Conservation (phyloP, 2,329 filamentous ascomycete genomes). For the Knufia fluminis region DNA sequence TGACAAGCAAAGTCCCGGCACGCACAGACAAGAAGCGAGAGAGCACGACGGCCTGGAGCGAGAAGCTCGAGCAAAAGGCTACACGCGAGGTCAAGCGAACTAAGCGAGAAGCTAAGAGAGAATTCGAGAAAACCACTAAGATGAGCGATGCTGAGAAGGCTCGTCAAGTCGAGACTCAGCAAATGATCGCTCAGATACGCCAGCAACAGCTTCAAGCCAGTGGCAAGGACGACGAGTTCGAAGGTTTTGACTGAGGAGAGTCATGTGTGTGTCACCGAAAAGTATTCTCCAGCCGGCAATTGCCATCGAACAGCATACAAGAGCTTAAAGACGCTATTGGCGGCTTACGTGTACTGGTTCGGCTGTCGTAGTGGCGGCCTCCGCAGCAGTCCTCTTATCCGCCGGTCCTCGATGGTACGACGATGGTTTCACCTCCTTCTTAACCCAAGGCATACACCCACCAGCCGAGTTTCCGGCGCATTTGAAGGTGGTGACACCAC, state of each 20-base stretch:
- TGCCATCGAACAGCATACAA: background rate
- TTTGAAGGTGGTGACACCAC: no score
- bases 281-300: no score
- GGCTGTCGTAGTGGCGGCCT: no score
- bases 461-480: no score
- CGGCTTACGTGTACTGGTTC: no score
- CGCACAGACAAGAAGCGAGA: constrained; percentile 38
- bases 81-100: constrained; percentile 53
- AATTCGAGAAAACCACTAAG: constrained; percentile 52
- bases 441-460: no score
- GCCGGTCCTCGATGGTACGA: no score
- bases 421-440: no score
- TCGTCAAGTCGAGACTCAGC: constrained; percentile 53
- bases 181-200: constrained; percentile 56
- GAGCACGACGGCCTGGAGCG: constrained; percentile 64
- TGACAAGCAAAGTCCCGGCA: constrained; percentile 21
- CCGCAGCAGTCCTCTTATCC: no score
- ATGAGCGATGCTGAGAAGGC: constrained; percentile 64
- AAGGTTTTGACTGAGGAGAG: constrained; percentile 25
- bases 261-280: background rate
- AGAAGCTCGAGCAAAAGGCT: constrained; percentile 57
- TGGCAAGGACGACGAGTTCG: constrained; percentile 30
- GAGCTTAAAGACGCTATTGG: no score
- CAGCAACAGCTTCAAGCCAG: constrained; percentile 44
- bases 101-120: constrained; percentile 54